Base-by-base conservation (phyloP, 1,284 basidiomycete species). In the Porodaedalea pini region DNA sequence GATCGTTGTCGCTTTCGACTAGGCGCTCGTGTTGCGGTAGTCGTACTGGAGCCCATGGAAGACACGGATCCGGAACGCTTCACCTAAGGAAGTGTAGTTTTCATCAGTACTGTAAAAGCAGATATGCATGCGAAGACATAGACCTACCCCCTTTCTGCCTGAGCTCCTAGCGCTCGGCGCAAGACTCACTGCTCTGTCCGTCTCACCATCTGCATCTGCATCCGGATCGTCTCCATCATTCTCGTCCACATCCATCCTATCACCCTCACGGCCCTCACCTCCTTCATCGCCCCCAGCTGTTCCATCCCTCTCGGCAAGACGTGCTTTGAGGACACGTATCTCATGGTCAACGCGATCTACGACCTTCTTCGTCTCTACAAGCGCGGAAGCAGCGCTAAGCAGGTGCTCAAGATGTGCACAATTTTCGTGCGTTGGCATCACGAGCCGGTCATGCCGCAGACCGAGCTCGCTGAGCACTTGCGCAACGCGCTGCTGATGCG, bases 381-480 rank as follows among this genome's bases (percentile, higher is more conserved):
- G 72, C 15, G 82, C 76, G 2, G 79, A 78, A 0, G 90, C 82
- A 0, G 90, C 83, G 3, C 85, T 82, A 29, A 95, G 68, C 13
- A 97, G 71, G 3, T 77, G 75, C 61, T 95, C 92, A 34, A 93
- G 76, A 61, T 81, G 82, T 51, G 80, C 77, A 53, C 87, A 76
- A 63, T 92, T 96, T 27, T 85, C 82, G 32, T 83, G 79, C 1
- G 94, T 96, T 13, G 94, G 94, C 92, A 97, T 96, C 62, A 95
- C 88, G 52, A 97, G 79, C 11, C 88, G 82, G 15, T 78, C 78
- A 60, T 85, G 78, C n/a, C 78, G 80, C 36, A 95, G 75, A 11
- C 87, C 86, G 15, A 94, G 77, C 69, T 96, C 92, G 15, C 78
- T 71, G 21, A 97, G 78, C 13, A 86, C 78, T 59, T 88, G 84